Conservation (phyloP, 148 eudicot genomes). For the Chenopodium quinoa region DNA sequence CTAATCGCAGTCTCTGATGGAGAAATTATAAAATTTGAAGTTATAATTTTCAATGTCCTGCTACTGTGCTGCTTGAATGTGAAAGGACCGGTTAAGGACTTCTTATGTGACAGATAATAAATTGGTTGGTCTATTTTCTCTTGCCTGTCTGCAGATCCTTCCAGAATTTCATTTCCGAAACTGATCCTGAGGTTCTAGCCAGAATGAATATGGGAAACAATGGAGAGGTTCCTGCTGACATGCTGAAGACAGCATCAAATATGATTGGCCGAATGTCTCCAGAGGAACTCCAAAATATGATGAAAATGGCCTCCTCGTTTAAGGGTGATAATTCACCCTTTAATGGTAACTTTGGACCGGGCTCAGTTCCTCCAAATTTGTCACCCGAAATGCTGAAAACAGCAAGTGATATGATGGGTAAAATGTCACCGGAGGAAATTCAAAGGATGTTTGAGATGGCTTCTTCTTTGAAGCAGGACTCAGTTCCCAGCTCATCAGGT, state of each 20-base stretch:
- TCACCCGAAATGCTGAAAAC: constrained; percentile 90
- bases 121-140: constrained; percentile 4
- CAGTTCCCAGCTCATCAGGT: constrained; percentile 39
- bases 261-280: constrained; percentile 88
- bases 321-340: constrained; percentile 54
- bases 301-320: constrained; percentile 84
- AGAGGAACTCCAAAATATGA: constrained; percentile 87
- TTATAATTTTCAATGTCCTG: not conserved
- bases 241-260: constrained; percentile 81
- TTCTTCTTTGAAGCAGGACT: constrained; percentile 60
- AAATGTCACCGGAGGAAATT: constrained; percentile 79
- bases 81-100: not conserved
- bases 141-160: constrained; percentile 54
- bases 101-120: not conserved
- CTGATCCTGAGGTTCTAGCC: constrained; percentile 81
- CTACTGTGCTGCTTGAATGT: constrained; percentile 11
- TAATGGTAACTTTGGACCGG: constrained; percentile 44
- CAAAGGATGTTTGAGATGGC: constrained; percentile 87
- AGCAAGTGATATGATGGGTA: constrained; percentile 93
- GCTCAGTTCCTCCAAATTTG: constrained; percentile 55
- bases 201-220: constrained; percentile 52
- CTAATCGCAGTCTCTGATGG: not conserved
- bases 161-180: constrained; percentile 66
- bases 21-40: not conserved
- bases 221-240: constrained; percentile 70